Evolutionary conservation across 768 basidiomycete species (phyloP).

Genomic region (Lactarius quietus): DNA sequence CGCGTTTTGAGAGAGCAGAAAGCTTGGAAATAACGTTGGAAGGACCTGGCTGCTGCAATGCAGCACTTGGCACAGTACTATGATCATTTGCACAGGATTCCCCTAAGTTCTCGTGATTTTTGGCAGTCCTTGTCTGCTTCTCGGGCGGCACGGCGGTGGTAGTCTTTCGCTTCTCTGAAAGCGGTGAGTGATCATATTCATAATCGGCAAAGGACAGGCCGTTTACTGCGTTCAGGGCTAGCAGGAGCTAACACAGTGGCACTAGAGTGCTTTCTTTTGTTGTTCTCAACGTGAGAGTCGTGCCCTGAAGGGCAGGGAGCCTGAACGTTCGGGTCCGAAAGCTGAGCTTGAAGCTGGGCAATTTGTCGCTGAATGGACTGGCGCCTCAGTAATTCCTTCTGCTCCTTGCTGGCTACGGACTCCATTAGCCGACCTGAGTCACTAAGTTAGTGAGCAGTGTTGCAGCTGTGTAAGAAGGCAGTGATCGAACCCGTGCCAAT

Average conservation of each 20-base stretch:
- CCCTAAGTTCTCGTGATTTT: not conserved
- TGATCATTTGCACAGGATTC: not conserved
- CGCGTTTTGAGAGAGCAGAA: conserved; percentile 34
- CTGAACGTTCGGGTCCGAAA: conserved; percentile 41
- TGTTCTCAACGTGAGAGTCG: conserved; percentile 32
- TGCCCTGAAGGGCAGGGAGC: conserved; percentile 28
- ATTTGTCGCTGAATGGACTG: conserved; percentile 54
- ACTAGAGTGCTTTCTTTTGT: conserved; percentile 47
- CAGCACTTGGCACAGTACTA: conserved; percentile 16
- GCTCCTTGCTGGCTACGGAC: conserved; percentile 44
- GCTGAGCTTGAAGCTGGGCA: conserved; percentile 51
- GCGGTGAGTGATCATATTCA: conserved; percentile 4
- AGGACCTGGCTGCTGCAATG: conserved; percentile 38
- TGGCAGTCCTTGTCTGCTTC: not conserved
- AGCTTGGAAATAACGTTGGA: conserved; percentile 55
- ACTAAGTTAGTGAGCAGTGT: not conserved
- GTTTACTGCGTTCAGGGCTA: conserved; percentile 68
- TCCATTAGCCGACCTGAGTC: conserved; percentile 42
- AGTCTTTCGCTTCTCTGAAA: conserved; percentile 46
- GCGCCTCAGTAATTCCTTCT: conserved; percentile 41
- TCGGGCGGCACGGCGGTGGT: not conserved
- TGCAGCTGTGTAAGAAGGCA: not conserved
- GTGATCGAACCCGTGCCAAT: not conserved
- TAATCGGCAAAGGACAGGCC: not conserved
- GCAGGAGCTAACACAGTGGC: conserved; percentile 45